Base-by-base conservation (phyloP, 2,329 filamentous ascomycete genomes). In the Monilinia aucupariae region DNA sequence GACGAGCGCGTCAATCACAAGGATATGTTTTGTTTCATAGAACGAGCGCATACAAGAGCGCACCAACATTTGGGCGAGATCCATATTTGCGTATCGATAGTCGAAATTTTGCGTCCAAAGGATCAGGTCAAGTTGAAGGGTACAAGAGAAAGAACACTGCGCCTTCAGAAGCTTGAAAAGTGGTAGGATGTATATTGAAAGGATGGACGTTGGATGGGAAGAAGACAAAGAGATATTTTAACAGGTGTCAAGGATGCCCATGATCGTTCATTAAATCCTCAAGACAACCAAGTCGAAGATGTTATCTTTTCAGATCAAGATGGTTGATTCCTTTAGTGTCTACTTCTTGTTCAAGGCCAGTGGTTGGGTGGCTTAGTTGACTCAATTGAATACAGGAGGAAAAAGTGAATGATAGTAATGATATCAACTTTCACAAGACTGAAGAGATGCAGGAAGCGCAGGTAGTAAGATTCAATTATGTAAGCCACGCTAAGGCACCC, bases 11-110 rank as follows among this genome's bases (percentile, higher is more conserved):
- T 96, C 89, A 70, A 94, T 79, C 61, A 92, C 86, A 53, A 96
- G 82, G 66, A 94, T 87, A 72, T 94, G 88, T 71, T 91, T 89
- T 43, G 89, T 91, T 68, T 90, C 84, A 76, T 94, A 96, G 78
- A 96, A 96, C 63, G 90, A 87, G 74, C 92, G 89, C 72, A 87
- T 88, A 47, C 92, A 90, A 61, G 88, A 94, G 76, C 92, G 90
- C 72, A 97, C 86, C 68, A 97, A 86, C 48, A 88, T 87, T 75
- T 92, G 85, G 61, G 86, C 85, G 68, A 87, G 81, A 75, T 89
- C 85, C 79, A 88, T 85, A 64, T 73, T 77, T 47, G 45, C n/a
- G 43, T 47, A 43, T 41, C 39, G 37, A 53, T 27, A 34, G 32
- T 64, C 39, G 54, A 20, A 50, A 27, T 0, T 15, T 48, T 51